Conservation (phyloP, 306 rosid genomes). For the Pueraria montana region DNA sequence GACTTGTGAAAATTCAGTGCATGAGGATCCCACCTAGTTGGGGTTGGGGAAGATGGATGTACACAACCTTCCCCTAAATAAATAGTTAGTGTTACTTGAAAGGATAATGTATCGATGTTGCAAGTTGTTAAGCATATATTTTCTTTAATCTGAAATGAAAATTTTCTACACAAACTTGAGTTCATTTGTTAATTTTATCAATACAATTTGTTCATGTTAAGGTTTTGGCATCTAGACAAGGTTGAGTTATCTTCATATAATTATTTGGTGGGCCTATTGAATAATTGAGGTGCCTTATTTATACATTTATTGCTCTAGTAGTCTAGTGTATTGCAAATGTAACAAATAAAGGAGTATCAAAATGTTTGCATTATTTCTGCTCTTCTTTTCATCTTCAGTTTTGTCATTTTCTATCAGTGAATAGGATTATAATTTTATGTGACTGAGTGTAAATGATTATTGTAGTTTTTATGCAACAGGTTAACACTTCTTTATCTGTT, state of each 20-base stretch:
- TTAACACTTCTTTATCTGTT: background rate
- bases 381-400: background rate
- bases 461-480: background rate
- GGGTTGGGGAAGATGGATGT: background rate
- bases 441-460: too few relatives aligned
- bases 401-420: background rate
- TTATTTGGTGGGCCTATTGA: background rate
- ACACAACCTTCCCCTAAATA: background rate
- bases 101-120: background rate
- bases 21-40: background rate
- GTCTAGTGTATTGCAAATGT: background rate
- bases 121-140: background rate
- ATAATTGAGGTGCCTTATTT: background rate
- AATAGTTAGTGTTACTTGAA: constrained; percentile 26
- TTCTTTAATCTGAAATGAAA: constrained; percentile 1
- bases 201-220: background rate
- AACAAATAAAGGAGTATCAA: background rate
- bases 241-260: background rate
- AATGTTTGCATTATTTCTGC: background rate
- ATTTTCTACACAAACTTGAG: background rate
- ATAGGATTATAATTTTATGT: background rate
- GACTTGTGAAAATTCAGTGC: background rate
- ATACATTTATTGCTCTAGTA: background rate
- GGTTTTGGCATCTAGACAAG: background rate
- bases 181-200: background rate